Evolutionary conservation across 2,329 filamentous ascomycete species (phyloP), one percentile per base, ranked within the genome.

Genomic region (Colletotrichum salicis): DNA sequence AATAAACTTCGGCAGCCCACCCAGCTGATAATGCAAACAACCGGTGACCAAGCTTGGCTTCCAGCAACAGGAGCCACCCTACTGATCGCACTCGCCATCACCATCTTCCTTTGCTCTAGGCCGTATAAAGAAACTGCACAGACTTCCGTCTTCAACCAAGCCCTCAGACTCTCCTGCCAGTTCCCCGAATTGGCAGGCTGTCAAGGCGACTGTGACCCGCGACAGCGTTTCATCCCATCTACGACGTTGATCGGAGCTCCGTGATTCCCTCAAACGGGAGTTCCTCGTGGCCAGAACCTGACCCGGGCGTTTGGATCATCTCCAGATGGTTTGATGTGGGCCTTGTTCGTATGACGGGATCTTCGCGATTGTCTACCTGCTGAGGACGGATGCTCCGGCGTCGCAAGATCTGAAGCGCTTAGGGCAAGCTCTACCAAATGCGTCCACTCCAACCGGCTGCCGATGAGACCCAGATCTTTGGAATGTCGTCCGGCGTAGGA

Each of bases 191-290:
- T 56, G 37, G 55, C 48, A 56, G 56, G 10, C 29, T 31, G 63
- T 33, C 63, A 33, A 51, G 56, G 27, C 57, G 29, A 27, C 15
- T 24, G 24, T n/a, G 33, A 52, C 2, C 33, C 15, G 19, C 4
- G 22, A 48, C 13, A 51, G 27, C 55, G 64, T 67, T 61, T 67
- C 64, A 67, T 57, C 64, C 31, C 10, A 56, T 62, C 7, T 62
- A n/a, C 31, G n/a, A 57, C 57, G 29, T 51, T 45, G 11, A 27
- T 24, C 68, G 68, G 64, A 71, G 12, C 56, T 71, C 64, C 68
- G 68, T 48, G 51, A 37, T 48, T 31, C 19, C 35, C 63, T 35
- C 24, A 67, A 37, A 6, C 27, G 56, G 41, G 63, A 35, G 52
- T 33, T n/a, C 4, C 15, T n/a, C 7, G 54, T 29, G 11, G 27